phyloP scores from a whole-genome alignment of 2,329 filamentous ascomycete species.

The Talaromyces verruculosus region DNA sequence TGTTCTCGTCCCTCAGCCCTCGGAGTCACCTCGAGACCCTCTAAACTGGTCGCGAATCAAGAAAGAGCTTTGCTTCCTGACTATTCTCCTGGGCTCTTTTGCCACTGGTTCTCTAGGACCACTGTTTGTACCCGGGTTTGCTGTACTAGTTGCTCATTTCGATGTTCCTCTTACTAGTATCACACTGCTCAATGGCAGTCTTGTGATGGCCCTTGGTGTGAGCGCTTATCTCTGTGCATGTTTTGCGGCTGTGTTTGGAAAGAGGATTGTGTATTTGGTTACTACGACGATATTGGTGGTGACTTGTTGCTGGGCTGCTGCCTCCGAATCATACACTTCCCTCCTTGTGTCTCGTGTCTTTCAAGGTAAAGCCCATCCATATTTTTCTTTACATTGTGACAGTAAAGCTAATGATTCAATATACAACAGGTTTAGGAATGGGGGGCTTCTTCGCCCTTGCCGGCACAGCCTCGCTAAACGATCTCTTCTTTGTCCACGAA shows the following conservation, averaged over 20 bases:
- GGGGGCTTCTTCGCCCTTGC: slow-evolving; percentile 6
- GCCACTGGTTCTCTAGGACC: slow-evolving; percentile 4
- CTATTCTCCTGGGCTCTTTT: slow-evolving; percentile 1
- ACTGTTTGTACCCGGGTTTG: neutral
- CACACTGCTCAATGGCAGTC: slow-evolving; percentile 3
- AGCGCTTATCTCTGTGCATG: slow-evolving; percentile 6
- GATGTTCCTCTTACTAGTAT: neutral
- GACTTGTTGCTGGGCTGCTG: slow-evolving; percentile 5
- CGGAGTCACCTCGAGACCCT: neutral
- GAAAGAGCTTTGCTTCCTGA: slow-evolving; percentile 2
- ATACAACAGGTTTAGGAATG: slow-evolving; percentile 1
- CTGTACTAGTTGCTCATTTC: neutral
- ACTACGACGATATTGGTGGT: neutral
- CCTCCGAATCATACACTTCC: neutral
- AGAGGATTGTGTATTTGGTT: slow-evolving; percentile 2
- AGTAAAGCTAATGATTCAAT: neutral
- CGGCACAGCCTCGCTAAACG: slow-evolving; percentile 37
- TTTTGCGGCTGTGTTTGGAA: slow-evolving; percentile 4
- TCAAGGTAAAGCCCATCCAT: neutral
- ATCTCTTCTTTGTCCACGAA: slow-evolving; percentile 51
- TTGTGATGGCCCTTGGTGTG: slow-evolving; percentile 7
- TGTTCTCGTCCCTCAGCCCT: neutral
- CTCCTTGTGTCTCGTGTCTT: slow-evolving; percentile 5
- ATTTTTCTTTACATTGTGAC: neutral
- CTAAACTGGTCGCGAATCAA: neutral